These are phyloP conservation scores for Globisporangium mamillatum DNA, from an alignment of 352 stramenopile genomes.

Conservation along the genomic window DNA sequence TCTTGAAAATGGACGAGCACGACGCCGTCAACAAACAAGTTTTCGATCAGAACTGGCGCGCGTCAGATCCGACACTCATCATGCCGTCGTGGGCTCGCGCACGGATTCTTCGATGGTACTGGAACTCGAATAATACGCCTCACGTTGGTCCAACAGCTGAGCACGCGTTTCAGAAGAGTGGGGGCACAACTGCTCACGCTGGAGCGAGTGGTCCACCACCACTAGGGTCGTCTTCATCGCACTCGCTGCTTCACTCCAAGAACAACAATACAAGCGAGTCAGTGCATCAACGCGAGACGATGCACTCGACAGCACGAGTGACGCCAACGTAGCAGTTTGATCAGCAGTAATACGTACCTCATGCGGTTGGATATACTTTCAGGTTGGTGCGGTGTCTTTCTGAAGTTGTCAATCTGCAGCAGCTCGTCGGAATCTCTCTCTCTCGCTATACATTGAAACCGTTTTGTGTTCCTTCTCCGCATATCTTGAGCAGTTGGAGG, in stretches of 20 bases:
- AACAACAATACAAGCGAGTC: not conserved
- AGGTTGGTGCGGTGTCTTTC: not conserved
- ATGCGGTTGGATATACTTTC: not conserved
- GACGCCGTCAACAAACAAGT: conserved; percentile 29
- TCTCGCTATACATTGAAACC: not conserved
- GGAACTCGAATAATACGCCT: conserved; percentile 11
- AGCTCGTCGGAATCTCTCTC: not conserved
- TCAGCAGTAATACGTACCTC: not conserved
- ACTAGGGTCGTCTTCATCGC: not conserved
- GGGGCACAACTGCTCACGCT: not conserved
- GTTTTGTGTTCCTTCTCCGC: not conserved
- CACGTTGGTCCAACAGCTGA: conserved; percentile 5
- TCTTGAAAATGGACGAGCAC: conserved; percentile 29
- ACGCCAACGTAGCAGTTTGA: not conserved
- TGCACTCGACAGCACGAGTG: not conserved
- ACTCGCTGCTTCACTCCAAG: not conserved
- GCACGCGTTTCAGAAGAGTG: not conserved
- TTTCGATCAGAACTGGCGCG: conserved; percentile 43
- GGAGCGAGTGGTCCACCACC: no score
- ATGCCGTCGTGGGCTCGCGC: not conserved
- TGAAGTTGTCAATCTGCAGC: not conserved
- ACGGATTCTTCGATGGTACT: conserved; percentile 15
- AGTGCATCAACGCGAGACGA: not conserved
- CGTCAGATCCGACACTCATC: not conserved
- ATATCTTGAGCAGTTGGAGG: not conserved